Evolutionary conservation across 805 yeast species (phyloP).

Genomic region (Monosporozyma yasuniensis): DNA sequence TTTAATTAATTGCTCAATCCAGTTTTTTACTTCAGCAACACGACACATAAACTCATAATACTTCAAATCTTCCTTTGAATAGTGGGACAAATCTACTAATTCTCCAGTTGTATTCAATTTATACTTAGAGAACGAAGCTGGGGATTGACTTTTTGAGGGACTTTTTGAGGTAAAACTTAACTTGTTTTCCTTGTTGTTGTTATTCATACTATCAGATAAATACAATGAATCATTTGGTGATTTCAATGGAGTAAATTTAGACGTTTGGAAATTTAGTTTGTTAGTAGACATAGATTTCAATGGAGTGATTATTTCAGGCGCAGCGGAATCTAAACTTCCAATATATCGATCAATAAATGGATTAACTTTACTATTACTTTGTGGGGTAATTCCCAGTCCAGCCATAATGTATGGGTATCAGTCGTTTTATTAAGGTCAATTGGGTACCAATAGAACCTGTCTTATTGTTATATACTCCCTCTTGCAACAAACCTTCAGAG

Average conservation of each 20-base stretch:
- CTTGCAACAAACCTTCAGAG: not conserved
- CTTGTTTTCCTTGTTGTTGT: not conserved
- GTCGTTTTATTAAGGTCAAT: not conserved
- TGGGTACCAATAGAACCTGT: not conserved
- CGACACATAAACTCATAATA: conserved; percentile 77
- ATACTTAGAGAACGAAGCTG: not conserved
- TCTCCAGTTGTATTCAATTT: not conserved
- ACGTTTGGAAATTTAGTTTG: conserved; percentile 1
- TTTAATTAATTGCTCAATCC: conserved; percentile 60
- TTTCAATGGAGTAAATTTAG: not conserved
- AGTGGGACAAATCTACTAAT: conserved; percentile 3
- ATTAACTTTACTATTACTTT: conserved; percentile 4
- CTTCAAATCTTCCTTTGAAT: conserved; percentile 23
- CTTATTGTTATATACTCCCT: not conserved
- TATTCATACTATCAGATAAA: not conserved
- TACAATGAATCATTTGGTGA: not conserved
- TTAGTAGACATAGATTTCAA: conserved; percentile 20
- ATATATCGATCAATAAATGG: conserved; percentile 25
- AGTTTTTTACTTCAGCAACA: conserved; percentile 68
- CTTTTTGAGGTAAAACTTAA: not conserved
- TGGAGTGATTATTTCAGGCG: conserved; percentile 1
- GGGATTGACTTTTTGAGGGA: not conserved
- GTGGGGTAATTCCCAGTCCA: not conserved
- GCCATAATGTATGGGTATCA: not conserved
- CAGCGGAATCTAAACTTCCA: conserved; percentile 11